Percentiles rank a stretch among this genome's conserved stretches.
Conservation (phyloP, 176 grass and related monocot species). For the Elaeis guineensis region DNA sequence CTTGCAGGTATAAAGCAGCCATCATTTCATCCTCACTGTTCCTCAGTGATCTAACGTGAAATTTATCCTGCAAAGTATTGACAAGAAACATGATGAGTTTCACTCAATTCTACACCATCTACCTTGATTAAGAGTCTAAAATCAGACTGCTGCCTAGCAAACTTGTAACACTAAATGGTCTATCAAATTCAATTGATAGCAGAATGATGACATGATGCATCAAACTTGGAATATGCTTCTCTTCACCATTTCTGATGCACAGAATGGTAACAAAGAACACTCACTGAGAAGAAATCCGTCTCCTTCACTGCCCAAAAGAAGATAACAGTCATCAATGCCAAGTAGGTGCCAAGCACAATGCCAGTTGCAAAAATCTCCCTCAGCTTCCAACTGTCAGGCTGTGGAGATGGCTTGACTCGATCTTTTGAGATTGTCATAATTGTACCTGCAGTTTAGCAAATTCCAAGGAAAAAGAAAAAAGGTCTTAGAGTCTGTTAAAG, state of each 20-base stretch:
- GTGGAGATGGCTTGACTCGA: slow-evolving; percentile 14
- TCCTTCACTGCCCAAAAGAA: slow-evolving; percentile 21
- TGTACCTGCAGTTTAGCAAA: slow-evolving; percentile 2
- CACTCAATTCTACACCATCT: too few relatives aligned
- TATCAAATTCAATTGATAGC: too few relatives aligned
- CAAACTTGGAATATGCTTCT: neutral
- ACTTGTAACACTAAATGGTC: too few relatives aligned
- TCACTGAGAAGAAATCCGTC: slow-evolving; percentile 14
- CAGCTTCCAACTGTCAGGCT: slow-evolving; percentile 17
- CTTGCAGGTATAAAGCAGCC: slow-evolving; percentile 18
- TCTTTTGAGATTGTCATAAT: slow-evolving; percentile 24
- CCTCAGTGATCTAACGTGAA: slow-evolving; percentile 7
- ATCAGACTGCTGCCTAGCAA: too few relatives aligned
- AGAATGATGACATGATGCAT: too few relatives aligned
- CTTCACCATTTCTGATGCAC: neutral
- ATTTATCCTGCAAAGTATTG: slow-evolving; percentile 7
- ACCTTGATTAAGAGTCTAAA: too few relatives aligned
- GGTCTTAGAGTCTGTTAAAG: neutral
- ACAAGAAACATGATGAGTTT: too few relatives aligned
- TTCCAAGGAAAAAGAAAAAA: neutral
- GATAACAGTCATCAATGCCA: slow-evolving; percentile 18
- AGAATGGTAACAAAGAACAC: neutral
- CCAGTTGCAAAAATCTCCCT: slow-evolving; percentile 20
- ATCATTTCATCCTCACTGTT: slow-evolving; percentile 18
- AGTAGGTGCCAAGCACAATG: slow-evolving; percentile 11